A percentile compares a stretch with the other conserved stretches of the same genome.
These are phyloP conservation scores for Picochlorum sp. DNA, from an alignment of 139 green algal genomes.

Conservation along the genomic window DNA sequence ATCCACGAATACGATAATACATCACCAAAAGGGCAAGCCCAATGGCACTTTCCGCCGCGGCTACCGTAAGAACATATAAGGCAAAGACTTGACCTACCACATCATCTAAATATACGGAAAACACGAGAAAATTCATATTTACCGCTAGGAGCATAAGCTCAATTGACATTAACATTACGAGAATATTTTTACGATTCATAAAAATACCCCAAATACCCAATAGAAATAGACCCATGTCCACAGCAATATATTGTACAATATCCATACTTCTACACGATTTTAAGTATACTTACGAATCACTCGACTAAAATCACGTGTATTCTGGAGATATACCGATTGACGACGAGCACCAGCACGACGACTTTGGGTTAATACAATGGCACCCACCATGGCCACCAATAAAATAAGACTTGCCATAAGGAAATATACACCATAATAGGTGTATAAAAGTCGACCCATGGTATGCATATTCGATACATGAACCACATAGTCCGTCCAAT, in stretches of 20 bases:
- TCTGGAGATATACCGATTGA: slow-evolving; percentile 53
- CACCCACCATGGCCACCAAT: slow-evolving; percentile 52
- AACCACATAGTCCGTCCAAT: slow-evolving; percentile 20
- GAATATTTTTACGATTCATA: slow-evolving; percentile 49
- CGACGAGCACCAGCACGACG: slow-evolving; percentile 38
- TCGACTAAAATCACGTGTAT: slow-evolving; percentile 47
- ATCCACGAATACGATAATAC: slow-evolving; percentile 44
- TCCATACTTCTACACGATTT: slow-evolving; percentile 33
- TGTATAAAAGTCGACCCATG: slow-evolving; percentile 46
- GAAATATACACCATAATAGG: slow-evolving; percentile 55
- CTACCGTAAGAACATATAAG: slow-evolving; percentile 42
- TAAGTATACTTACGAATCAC: slow-evolving; percentile 35
- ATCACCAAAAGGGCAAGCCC: slow-evolving; percentile 39
- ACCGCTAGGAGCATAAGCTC: slow-evolving; percentile 41
- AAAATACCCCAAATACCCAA: slow-evolving; percentile 52
- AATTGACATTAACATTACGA: slow-evolving; percentile 46
- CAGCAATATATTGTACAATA: slow-evolving; percentile 43
- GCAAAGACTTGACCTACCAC: slow-evolving; percentile 48
- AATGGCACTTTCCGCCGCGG: slow-evolving; percentile 44
- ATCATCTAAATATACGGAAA: slow-evolving; percentile 46
- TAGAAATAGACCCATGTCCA: slow-evolving; percentile 46
- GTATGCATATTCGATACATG: slow-evolving; percentile 35
- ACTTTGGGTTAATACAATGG: slow-evolving; percentile 50
- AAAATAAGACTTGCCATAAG: slow-evolving; percentile 48
- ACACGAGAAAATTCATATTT: slow-evolving; percentile 44